Evolutionary conservation across 2,329 filamentous ascomycete species (phyloP), one percentile per base, ranked within the genome.

Genomic region (Exophiala bonariae): DNA sequence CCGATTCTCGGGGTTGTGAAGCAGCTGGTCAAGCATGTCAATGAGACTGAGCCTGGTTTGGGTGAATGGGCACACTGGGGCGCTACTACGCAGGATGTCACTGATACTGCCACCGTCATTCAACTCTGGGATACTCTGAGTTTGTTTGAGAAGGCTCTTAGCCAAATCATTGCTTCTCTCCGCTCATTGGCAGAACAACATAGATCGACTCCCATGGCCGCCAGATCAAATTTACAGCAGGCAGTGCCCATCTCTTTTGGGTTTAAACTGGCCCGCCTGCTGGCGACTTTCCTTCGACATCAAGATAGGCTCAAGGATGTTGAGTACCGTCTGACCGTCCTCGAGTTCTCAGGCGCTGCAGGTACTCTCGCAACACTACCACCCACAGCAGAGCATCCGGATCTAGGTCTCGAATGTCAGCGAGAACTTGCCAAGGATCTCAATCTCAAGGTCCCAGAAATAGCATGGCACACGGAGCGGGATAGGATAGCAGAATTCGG

Each of bases 71-170:
- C 54, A 11, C 56, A 58, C 35, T 58, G 56, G 56, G 54, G 56
- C 16, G 56, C 56, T 2, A 59, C 56, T 2, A 59, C 56, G n/a
- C 56, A 59, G 45, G 56, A 59, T 33, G 52, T 59, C 7, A 57
- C 55, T 9, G 56, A 59, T 36, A 59, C 54, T n/a, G 52, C 56
- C 17, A 57, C 48, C 10, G 47, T 57, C 31, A 49, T 59, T 8
- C 56, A 59, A 40, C 39, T 59, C n/a, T 56, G 56, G 44, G 54
- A 59, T 33, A 57, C 54, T 14, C 33, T 59, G 20, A 46, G 44
- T 8, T 33, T 59, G 9, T 47, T 59, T 28, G 52, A 53, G 46
- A 41, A 49, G 22, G 38, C 38, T 11, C 45, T 59, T 8, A 40
- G 52, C 4, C 19, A 26, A 10, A 55, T 55, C 30, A 54, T 57